Evolutionary conservation across 2,329 filamentous ascomycete genomes (phyloP).

Genomic region (Sarocladiaceae sp.): DNA sequence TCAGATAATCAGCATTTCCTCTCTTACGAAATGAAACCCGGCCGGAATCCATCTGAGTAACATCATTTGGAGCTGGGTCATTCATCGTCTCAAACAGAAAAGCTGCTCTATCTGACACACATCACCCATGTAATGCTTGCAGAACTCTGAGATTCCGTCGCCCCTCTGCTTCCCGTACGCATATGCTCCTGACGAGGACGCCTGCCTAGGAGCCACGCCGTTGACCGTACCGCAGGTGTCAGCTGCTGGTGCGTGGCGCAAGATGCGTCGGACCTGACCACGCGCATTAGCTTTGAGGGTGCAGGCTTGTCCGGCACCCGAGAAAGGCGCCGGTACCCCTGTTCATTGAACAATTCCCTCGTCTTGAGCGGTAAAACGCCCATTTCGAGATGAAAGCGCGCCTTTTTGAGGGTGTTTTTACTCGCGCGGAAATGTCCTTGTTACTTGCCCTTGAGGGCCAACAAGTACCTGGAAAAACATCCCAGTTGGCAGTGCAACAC

Average conservation of each 20-base stretch:
- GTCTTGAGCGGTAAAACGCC: constrained; percentile 28
- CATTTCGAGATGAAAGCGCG: constrained; percentile 55
- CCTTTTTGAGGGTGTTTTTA: constrained; percentile 97
- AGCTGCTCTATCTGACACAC: constrained; percentile 12
- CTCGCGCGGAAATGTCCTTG: constrained; percentile 68
- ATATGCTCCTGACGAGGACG: background rate
- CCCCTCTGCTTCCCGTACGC: background rate
- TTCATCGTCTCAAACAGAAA: constrained; percentile 42
- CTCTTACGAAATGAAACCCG: constrained; percentile 25
- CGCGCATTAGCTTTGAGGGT: constrained; percentile 49
- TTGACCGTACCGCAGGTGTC: constrained; percentile 33
- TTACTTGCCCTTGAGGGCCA: constrained; percentile 24
- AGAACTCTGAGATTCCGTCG: constrained; percentile 9
- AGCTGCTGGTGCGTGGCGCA: constrained; percentile 38
- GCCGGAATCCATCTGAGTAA: constrained; percentile 34
- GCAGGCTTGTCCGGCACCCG: constrained; percentile 35
- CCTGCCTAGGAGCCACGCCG: constrained; percentile 25
- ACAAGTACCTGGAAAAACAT: constrained; percentile 66
- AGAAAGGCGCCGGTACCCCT: constrained; percentile 42
- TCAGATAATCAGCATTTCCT: constrained; percentile 35
- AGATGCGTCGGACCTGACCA: constrained; percentile 42
- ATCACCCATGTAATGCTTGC: background rate
- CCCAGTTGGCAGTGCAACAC: constrained; percentile 77
- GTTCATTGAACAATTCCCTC: constrained; percentile 36
- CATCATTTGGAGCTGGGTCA: constrained; percentile 28